Evolutionary conservation across 2,329 filamentous ascomycete genomes (phyloP), one percentile per base, ranked within the genome.

Genomic region (Madurella mycetomatis): DNA sequence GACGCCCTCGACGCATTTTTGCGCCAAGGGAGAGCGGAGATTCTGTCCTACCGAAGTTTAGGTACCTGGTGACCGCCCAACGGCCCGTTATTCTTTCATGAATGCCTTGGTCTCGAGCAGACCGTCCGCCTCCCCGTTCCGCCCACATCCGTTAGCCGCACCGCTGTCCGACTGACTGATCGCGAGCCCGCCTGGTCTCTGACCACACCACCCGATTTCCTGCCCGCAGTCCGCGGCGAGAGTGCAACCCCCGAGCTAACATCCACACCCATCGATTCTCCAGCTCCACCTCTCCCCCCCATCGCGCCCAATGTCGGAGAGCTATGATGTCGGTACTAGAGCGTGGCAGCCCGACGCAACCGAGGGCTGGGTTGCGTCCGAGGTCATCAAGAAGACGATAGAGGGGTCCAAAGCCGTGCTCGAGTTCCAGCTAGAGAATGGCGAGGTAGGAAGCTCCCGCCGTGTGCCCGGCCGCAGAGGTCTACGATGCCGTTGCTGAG

Each of bases 311-410:
- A 95, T 96, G 92, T 90, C 90, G 78, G 88, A 95, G 75, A 90
- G 84, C 71, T 97, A 95, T 77, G 92, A 97, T 80, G 84, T 96
- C 69, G 94, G 92, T 70, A 97, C 92, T 67, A 86, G 90, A 83
- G 94, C 92, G 70, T 99, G 94, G 94, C 94, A 97, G 82, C 92
- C 94, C 66, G 94, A 99, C 78, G 78, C 84, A 71, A 89, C 89
- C 58, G 92, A 99, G 75, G 94, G 94, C 76, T 99, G 94, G 92
- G 85, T 99, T 72, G 88, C 92, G 70, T 96, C 94, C 45, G 92
- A 97, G 80, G 88, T 99, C 65, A 80, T 87, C 70, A 87, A 88
- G 74, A 96, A 94, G 80, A 81, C 82, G 53, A 77, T 90, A 62
- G 81, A 94, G 69, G 94, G 91, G 59, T 82, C 90, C 68, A 96